These are phyloP conservation scores for Candida sp. DNA, from an alignment of 1,139 yeast species.

Conservation along the genomic window DNA sequence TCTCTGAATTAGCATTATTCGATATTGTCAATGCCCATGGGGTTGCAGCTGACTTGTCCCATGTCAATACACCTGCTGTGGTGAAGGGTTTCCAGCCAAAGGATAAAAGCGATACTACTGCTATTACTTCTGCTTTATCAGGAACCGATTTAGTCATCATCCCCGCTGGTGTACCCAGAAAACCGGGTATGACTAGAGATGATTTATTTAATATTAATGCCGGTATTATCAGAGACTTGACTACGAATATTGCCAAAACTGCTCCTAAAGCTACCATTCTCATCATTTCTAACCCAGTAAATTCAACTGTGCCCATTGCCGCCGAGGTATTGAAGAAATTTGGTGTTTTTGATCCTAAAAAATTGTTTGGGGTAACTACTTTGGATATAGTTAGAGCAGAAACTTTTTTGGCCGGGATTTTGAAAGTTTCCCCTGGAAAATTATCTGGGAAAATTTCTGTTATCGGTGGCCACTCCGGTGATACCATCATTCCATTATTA, in stretches of 20 bases:
- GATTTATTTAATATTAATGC: constrained; percentile 76
- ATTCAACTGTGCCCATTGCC: constrained; percentile 73
- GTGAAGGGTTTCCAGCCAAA: constrained; percentile 57
- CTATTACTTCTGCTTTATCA: constrained; percentile 47
- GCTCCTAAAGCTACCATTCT: constrained; percentile 64
- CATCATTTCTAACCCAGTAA: constrained; percentile 73
- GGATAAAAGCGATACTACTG: constrained; percentile 44
- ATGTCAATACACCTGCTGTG: constrained; percentile 58
- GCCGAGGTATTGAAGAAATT: constrained; percentile 63
- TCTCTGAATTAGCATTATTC: constrained; percentile 55
- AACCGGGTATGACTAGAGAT: constrained; percentile 79
- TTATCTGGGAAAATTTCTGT: constrained; percentile 54
- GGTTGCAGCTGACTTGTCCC: constrained; percentile 73
- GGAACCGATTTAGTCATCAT: constrained; percentile 61
- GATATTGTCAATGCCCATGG: constrained; percentile 71
- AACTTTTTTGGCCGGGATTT: constrained; percentile 52
- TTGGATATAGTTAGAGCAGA: constrained; percentile 70
- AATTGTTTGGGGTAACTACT: constrained; percentile 71
- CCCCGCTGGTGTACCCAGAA: constrained; percentile 84
- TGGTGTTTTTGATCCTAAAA: constrained; percentile 61
- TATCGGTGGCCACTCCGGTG: constrained; percentile 77
- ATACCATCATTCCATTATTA: constrained; percentile 64
- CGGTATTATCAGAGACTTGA: constrained; percentile 59
- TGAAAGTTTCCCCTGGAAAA: constrained; percentile 28
- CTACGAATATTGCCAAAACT: constrained; percentile 52